Evolutionary conservation across 1,284 basidiomycete genomes (phyloP).

Genomic region (Neonothopanus nambi): DNA sequence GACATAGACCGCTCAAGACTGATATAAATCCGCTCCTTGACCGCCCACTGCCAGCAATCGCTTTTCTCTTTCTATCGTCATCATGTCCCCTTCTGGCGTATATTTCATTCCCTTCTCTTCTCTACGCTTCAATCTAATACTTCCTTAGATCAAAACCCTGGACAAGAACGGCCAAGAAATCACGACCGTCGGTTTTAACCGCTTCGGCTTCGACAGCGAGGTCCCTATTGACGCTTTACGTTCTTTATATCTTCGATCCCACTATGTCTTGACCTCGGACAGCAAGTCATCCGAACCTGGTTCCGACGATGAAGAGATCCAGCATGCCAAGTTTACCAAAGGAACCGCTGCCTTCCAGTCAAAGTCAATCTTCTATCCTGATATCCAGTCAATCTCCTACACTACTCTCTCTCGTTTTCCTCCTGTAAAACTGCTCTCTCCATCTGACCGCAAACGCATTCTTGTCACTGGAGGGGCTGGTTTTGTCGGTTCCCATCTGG

Average conservation of each 20-base stretch:
- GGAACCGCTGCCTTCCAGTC: slow-evolving; percentile 66
- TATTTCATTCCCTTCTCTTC: slow-evolving; percentile 12
- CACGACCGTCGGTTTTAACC: slow-evolving; percentile 74
- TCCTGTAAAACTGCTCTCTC: slow-evolving; percentile 84
- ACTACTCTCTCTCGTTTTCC: slow-evolving; percentile 90
- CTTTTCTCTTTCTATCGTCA: slow-evolving; percentile 9
- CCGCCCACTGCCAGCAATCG: background rate
- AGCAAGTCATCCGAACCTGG: slow-evolving; percentile 35
- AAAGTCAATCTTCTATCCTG: slow-evolving; percentile 82
- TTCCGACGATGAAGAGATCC: slow-evolving; percentile 40
- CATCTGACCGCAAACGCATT: slow-evolving; percentile 81
- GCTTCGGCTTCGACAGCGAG: slow-evolving; percentile 87
- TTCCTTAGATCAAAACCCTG: slow-evolving; percentile 53
- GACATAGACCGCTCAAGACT: background rate
- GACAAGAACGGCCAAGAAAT: slow-evolving; percentile 80
- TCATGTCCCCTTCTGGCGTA: slow-evolving; percentile 16
- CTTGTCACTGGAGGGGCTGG: slow-evolving; percentile 96
- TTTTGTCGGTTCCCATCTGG: slow-evolving; percentile 96
- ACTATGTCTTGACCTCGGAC: slow-evolving; percentile 60
- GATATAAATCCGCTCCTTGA: background rate
- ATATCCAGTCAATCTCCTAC: slow-evolving; percentile 82
- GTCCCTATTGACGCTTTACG: slow-evolving; percentile 79
- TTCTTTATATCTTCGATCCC: slow-evolving; percentile 82
- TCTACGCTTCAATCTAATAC: slow-evolving; percentile 12
- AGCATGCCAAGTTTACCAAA: slow-evolving; percentile 58